Evolutionary conservation across 768 basidiomycete genomes (phyloP).

Genomic region (Holtermanniella nyarrowii): DNA sequence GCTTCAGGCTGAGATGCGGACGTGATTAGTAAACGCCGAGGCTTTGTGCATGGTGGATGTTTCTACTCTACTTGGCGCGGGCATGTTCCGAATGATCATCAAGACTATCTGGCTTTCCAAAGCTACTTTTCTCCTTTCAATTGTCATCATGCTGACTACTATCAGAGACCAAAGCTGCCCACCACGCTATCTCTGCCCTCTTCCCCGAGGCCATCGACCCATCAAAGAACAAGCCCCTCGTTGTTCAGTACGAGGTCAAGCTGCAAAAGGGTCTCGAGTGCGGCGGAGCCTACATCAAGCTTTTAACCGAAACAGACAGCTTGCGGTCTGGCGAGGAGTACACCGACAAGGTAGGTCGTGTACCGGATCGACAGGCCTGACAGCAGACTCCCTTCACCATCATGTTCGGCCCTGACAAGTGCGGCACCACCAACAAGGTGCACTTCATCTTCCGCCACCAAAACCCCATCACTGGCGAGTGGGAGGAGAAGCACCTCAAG

Average conservation of each 20-base stretch:
- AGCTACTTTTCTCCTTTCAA: too few species aligned
- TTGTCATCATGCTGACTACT: too few species aligned
- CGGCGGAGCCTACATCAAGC: conserved; percentile 96
- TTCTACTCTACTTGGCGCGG: too few species aligned
- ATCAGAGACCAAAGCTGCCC: conserved; percentile 78
- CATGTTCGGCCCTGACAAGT: conserved; percentile 91
- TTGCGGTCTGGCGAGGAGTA: conserved; percentile 39
- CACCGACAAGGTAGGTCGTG: conserved; percentile 38
- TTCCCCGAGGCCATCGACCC: conserved; percentile 70
- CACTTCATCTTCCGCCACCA: conserved; percentile 99
- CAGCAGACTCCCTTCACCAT: conserved; percentile 45
- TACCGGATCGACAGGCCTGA: background rate
- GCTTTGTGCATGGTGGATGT: too few species aligned
- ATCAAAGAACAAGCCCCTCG: conserved; percentile 63
- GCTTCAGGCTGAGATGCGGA: too few species aligned
- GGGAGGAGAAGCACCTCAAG: conserved; percentile 92
- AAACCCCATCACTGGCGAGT: conserved; percentile 82
- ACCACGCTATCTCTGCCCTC: conserved; percentile 95
- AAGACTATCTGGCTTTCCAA: too few species aligned
- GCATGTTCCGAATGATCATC: too few species aligned
- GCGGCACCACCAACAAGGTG: conserved; percentile 47
- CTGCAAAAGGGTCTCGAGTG: conserved; percentile 99
- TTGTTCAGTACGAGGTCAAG: conserved; percentile 98
- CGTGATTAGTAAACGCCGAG: too few species aligned
- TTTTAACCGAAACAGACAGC: conserved; percentile 49